phyloP scores from a whole-genome alignment of 2,329 filamentous ascomycete species.

The Penicillium sp. region DNA sequence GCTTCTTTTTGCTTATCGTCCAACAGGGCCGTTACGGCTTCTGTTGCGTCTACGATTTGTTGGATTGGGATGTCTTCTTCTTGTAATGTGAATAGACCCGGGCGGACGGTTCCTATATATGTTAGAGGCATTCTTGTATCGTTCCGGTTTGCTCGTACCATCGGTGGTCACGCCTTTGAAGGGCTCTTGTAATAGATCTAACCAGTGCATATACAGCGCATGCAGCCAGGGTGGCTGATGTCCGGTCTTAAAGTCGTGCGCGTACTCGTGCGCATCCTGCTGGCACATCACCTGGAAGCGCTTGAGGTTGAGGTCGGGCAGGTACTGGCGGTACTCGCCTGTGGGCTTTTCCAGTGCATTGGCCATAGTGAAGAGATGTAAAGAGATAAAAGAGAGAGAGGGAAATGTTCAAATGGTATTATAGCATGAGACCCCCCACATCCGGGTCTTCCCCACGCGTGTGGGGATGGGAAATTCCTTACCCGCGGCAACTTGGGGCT shows the following conservation, averaged over 20 bases:
- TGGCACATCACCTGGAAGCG: conserved; percentile 56
- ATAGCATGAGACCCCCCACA: conserved; percentile 16
- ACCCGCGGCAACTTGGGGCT: conserved; percentile 5
- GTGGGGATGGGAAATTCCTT: conserved; percentile 21
- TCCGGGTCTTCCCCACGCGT: conserved; percentile 14
- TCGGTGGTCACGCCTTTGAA: conserved; percentile 63
- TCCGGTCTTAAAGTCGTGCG: conserved; percentile 50
- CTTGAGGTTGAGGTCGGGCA: conserved; percentile 54
- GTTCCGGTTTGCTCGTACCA: conserved; percentile 36
- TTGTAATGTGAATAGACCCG: conserved; percentile 50
- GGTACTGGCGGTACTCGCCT: conserved; percentile 48
- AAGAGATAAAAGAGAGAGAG: background rate
- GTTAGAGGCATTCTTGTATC: background rate
- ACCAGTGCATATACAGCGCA: conserved; percentile 53
- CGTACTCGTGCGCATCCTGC: conserved; percentile 57
- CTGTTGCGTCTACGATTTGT: conserved; percentile 47
- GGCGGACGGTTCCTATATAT: conserved; percentile 42
- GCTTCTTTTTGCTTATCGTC: conserved; percentile 43
- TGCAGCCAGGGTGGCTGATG: conserved; percentile 60
- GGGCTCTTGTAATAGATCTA: conserved; percentile 52
- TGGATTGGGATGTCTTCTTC: conserved; percentile 57
- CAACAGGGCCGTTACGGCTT: conserved; percentile 42
- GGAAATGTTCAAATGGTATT: conserved; percentile 6
- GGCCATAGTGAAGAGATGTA: background rate
- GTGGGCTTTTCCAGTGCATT: conserved; percentile 17